Conservation (phyloP, 2,329 filamentous ascomycete species). For the Pochonia chlamydosporia region DNA sequence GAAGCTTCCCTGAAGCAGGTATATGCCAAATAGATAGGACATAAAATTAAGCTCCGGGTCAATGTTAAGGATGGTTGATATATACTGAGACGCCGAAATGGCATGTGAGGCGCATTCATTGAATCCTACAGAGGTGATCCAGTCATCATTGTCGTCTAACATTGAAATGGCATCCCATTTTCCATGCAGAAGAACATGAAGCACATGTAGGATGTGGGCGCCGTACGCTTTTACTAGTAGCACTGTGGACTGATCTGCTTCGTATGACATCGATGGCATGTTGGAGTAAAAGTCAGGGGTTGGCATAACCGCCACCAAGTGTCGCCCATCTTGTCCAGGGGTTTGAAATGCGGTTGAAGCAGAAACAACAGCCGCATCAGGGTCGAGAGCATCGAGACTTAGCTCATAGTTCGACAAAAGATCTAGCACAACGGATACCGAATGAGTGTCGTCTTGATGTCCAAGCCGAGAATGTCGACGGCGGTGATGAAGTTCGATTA, state of each 20-base stretch:
- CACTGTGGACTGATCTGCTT: conserved; percentile 23
- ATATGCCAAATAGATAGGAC: conserved; percentile 48
- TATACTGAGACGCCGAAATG: conserved; percentile 38
- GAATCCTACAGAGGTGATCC: conserved; percentile 40
- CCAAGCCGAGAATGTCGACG: conserved; percentile 37
- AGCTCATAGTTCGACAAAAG: conserved; percentile 32
- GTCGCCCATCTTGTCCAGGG: not conserved
- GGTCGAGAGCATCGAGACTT: conserved; percentile 27
- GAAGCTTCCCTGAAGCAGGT: conserved; percentile 45
- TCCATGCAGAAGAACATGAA: conserved; percentile 41
- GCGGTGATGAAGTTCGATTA: conserved; percentile 40
- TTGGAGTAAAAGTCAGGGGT: conserved; percentile 5
- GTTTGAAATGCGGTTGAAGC: conserved; percentile 3
- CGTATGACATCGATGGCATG: conserved; percentile 8
- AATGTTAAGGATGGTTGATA: conserved; percentile 37
- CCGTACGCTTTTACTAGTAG: conserved; percentile 39
- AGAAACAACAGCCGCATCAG: conserved; percentile 12
- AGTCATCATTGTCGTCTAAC: conserved; percentile 42
- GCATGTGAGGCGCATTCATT: conserved; percentile 40
- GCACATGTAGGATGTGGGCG: conserved; percentile 41
- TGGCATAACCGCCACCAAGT: conserved; percentile 10
- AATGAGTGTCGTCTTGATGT: conserved; percentile 25
- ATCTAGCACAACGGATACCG: conserved; percentile 27
- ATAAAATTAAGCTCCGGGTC: conserved; percentile 46
- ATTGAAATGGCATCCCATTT: conserved; percentile 45